Conservation (phyloP, 75 land plant genomes). For the Pinus taeda region DNA sequence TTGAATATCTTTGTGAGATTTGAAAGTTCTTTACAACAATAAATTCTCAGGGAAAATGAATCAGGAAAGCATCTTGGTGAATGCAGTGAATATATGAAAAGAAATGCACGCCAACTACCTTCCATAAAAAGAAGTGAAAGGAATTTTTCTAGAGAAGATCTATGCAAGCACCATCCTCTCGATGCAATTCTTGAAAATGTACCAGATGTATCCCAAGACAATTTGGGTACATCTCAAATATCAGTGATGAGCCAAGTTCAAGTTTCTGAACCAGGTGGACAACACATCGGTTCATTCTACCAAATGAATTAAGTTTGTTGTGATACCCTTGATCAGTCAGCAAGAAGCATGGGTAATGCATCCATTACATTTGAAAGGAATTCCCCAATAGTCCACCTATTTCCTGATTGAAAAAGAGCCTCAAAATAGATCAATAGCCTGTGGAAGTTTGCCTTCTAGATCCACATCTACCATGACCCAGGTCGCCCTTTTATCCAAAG, state of each 20-base stretch:
- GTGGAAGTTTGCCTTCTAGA: too few species aligned
- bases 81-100: neutral
- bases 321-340: neutral
- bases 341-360: neutral
- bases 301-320: neutral
- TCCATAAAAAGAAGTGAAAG: slow-evolving; percentile 3
- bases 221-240: slow-evolving; percentile 1
- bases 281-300: neutral
- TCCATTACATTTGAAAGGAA: too few species aligned
- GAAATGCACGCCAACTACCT: neutral
- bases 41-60: slow-evolving; percentile 2
- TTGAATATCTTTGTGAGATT: too few species aligned
- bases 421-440: too few species aligned
- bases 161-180: slow-evolving; percentile 6
- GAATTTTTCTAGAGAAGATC: slow-evolving; percentile 3
- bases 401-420: too few species aligned
- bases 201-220: slow-evolving; percentile 10
- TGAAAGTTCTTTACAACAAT: too few species aligned
- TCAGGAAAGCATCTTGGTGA: slow-evolving; percentile 7
- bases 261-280: slow-evolving; percentile 9
- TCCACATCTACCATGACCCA: too few species aligned
- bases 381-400: too few species aligned
- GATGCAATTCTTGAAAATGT: slow-evolving; percentile 12
- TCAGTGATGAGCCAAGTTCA: neutral
- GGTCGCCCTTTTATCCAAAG: too few species aligned